Base-by-base conservation (phyloP, 2,329 filamentous ascomycete species). In the Torrubiellomyces zombiae region DNA sequence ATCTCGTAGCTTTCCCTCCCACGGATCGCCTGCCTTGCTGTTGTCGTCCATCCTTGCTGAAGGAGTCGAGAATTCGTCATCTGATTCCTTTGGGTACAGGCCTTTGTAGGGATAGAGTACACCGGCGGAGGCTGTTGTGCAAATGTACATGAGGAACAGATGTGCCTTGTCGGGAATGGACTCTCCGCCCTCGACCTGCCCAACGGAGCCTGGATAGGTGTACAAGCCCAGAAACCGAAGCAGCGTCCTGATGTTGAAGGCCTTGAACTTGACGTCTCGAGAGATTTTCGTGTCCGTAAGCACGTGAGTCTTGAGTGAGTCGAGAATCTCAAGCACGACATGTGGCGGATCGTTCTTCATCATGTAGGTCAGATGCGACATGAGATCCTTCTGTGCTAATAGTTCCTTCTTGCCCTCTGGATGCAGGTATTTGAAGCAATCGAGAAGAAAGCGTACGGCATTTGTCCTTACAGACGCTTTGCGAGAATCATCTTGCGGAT, bases 391-490 rank as follows among this genome's bases (percentile, higher is more conserved):
- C 49, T 92, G 74, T 27, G 66, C 63, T 18, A 98, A 55, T 5
- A 98, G 64, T 39, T 93, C 85, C 31, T 64, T 72, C 50, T 91
- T 92, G 9, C 75, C 74, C 32, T 77, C 70, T 5, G 73, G 59
- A 33, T 79, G 72, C 28, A 94, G 65, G 38, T 81, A 79, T 40
- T 73, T 80, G 33, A 98, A 56, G 33, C 81, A 74, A 14, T 75
- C 71, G 31, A 94, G 53, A 17, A 94, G 57, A 46, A 93, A 85
- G 20, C 76, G 69, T 27, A 92, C 63, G 7, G 85, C 78, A 42
- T 85, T 82, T 2, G 80, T 81, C 26, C 89, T 67, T 11, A 93
- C 65, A 6, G 83, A 85, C 3, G 83, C 78, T 38, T 72, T 76
- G 32, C 69, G 65, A 5, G 56, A 51, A 28, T 81, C 74, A 38